Evolutionary conservation across 2,329 filamentous ascomycete species (phyloP).

Genomic region (Phialophora expanda): DNA sequence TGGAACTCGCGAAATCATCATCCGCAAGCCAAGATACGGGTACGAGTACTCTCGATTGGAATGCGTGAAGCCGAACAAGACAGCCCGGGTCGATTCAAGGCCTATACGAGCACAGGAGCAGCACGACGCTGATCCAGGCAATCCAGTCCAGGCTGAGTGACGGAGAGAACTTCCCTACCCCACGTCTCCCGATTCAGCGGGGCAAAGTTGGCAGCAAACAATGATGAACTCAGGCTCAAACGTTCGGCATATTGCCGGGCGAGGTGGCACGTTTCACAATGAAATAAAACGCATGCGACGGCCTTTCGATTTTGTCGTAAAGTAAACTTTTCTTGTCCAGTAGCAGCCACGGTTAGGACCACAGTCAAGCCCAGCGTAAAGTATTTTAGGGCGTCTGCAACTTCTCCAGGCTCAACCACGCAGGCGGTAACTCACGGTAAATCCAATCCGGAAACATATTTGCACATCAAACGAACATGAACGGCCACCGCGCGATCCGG

Average conservation of each 20-base stretch:
- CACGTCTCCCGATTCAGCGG: slow-evolving; percentile 26
- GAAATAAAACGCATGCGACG: slow-evolving; percentile 10
- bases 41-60: neutral
- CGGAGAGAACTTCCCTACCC: slow-evolving; percentile 13
- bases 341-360: neutral
- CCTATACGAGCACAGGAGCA: too few species aligned
- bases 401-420: neutral
- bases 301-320: neutral
- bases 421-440: neutral
- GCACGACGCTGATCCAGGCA: neutral
- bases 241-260: slow-evolving; percentile 28
- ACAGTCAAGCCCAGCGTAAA: neutral
- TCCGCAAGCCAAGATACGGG: neutral
- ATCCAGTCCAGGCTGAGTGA: neutral
- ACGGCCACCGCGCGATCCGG: slow-evolving; percentile 31
- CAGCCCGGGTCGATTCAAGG: neutral
- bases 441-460: neutral
- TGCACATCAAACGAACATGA: slow-evolving; percentile 27
- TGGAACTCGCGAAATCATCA: neutral
- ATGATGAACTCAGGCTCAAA: slow-evolving; percentile 16
- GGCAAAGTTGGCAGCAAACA: neutral
- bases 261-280: slow-evolving; percentile 21
- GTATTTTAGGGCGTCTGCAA: neutral
- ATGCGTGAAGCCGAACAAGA: neutral
- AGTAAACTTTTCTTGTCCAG: neutral